phyloP scores from a whole-genome alignment of 305 asterid genomes.

The Fraxinus xanthoxyloides region DNA sequence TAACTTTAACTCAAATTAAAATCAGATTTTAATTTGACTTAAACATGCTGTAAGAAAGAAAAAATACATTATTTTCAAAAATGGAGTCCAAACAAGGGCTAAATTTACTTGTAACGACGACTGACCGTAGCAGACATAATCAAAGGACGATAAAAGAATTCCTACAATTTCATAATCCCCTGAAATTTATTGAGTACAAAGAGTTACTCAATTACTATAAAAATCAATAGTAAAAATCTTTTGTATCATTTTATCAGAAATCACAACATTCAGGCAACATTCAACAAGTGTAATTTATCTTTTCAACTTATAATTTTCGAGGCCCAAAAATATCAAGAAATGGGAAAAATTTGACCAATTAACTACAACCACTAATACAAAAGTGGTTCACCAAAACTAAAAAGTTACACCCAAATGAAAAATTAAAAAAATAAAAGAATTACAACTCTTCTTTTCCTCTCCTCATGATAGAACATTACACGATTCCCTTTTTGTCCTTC shows the following conservation, averaged over 20 bases:
- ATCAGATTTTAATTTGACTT: too few relatives aligned
- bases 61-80: too few relatives aligned
- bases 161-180: neutral
- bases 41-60: too few relatives aligned
- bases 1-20: too few relatives aligned
- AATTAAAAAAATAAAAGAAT: neutral
- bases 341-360: neutral
- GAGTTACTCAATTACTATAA: neutral
- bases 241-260: neutral
- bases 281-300: neutral
- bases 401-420: neutral
- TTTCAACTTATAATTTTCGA: neutral
- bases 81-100: too few relatives aligned
- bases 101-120: neutral
- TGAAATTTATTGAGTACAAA: neutral
- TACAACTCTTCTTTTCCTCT: neutral
- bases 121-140: neutral
- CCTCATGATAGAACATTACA: neutral
- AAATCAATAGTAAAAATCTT: too few relatives aligned
- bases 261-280: neutral
- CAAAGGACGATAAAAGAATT: too few relatives aligned
- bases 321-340: neutral
- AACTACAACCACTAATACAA: neutral
- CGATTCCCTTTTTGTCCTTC: neutral
- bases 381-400: neutral